Evolutionary conservation across 2,329 filamentous ascomycete species (phyloP).

Genomic region (Capronia americana): DNA sequence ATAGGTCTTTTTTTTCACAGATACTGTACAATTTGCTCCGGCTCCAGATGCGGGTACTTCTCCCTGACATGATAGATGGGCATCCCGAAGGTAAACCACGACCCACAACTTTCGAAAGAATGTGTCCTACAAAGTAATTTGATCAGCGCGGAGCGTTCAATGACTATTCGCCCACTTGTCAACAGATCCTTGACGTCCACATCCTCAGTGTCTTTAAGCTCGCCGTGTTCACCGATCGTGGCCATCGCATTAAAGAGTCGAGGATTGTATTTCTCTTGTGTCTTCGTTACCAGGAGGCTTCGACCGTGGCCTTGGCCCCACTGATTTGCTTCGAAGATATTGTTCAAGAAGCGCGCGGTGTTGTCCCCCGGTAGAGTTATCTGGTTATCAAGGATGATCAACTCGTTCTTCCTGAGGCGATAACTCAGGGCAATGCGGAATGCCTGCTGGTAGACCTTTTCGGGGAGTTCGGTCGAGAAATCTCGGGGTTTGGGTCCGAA

Average conservation of each 20-base stretch:
- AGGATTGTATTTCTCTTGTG: conserved; percentile 53
- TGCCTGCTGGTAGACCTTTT: conserved; percentile 92
- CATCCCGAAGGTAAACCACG: conserved; percentile 15
- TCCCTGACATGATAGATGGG: neutral
- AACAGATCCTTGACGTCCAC: conserved; percentile 96
- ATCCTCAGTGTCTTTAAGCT: conserved; percentile 72
- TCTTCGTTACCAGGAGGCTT: conserved; percentile 74
- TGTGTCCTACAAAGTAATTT: conserved; percentile 43
- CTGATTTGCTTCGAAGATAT: conserved; percentile 73
- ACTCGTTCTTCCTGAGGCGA: conserved; percentile 83
- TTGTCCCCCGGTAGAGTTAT: conserved; percentile 65
- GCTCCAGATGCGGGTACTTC: conserved; percentile 1
- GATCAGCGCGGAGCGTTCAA: conserved; percentile 81
- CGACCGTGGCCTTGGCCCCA: conserved; percentile 72
- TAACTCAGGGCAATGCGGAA: conserved; percentile 95
- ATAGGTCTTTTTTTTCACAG: neutral
- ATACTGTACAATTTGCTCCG: conserved; percentile 20
- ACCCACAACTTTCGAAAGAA: neutral
- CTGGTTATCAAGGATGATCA: conserved; percentile 83
- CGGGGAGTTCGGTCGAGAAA: conserved; percentile 81
- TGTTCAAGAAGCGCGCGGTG: conserved; percentile 64
- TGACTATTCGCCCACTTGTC: conserved; percentile 80
- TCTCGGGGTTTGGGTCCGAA: conserved; percentile 92
- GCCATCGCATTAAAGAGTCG: conserved; percentile 62
- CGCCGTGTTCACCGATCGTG: conserved; percentile 69